These are phyloP conservation scores for Trapa incisa DNA, from an alignment of 345 rosid genomes.

Conservation along the genomic window DNA sequence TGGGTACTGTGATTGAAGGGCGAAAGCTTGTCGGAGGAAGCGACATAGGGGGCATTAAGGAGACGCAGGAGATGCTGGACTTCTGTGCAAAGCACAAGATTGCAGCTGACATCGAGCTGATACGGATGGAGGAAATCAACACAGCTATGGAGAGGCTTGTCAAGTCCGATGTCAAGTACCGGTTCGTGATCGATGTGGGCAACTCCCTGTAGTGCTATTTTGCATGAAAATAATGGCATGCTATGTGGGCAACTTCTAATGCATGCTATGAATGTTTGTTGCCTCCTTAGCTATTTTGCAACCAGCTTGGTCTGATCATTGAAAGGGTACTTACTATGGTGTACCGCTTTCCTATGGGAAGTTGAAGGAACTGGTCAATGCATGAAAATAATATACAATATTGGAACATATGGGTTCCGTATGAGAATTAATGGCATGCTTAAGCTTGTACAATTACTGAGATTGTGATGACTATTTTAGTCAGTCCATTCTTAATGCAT, in stretches of 20 bases:
- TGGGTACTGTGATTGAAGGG: conserved; percentile 19
- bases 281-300: background rate
- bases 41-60: conserved; percentile 64
- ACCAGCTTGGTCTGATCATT: background rate
- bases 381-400: no score
- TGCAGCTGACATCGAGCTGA: conserved; percentile 66
- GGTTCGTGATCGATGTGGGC: conserved; percentile 78
- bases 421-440: no score
- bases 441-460: no score
- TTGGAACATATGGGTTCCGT: no score
- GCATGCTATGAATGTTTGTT: background rate
- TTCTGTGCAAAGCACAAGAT: conserved; percentile 76
- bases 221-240: background rate
- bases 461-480: no score
- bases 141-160: conserved; percentile 79
- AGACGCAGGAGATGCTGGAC: conserved; percentile 82
- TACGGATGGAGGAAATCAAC: conserved; percentile 56
- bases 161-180: conserved; percentile 77
- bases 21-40: conserved; percentile 77
- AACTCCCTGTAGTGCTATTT: conserved; percentile 33
- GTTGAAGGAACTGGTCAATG: no score
- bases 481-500: no score
- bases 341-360: no score
- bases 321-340: no score
- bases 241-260: no score